Evolutionary conservation across 1,284 basidiomycete species (phyloP), one percentile per base, ranked within the genome.

Genomic region (Apiotrichum mycotoxinovorans): DNA sequence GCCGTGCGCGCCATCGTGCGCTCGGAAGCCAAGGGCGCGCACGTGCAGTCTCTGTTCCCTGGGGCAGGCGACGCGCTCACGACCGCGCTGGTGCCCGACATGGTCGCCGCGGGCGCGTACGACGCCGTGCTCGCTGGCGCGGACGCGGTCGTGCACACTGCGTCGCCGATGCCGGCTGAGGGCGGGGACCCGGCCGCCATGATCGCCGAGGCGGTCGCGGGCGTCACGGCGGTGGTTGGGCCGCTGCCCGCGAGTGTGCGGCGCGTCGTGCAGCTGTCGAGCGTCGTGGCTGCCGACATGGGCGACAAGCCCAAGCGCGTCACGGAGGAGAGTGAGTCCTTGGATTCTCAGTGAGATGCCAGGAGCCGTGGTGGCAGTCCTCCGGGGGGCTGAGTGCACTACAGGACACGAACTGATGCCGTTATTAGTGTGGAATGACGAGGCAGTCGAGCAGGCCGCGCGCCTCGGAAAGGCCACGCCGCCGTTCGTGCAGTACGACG

Each of bases 91-190:
- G 83, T 84, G 10, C 77, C 80, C 38, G 83, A 85, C 66, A 82
- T 85, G 64, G 80, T 79, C 23, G 76, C 79, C 73, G 80, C 82
- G 20, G 83, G 83, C 25, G 84, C 82, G 1, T 87, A 87, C 63
- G 84, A 87, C 66, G 81, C 84, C 45, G 84, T 83, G 1, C 84
- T 87, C 40, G 83, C 83, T 65, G 85, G 79, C 7, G 81, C 87
- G 5, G 83, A 85, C 63, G 85, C 79, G 2, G 82, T 87, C 17
- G 67, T 70, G 11, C 62, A 68, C 55, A 56, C 62, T 50, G 66
- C 66, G 4, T 62, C 59, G 17, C 61, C 61, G 8, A 35, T 60
- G 10, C 20, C 49, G 30, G 17, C 22, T 27, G 51, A 57, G 51
- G 35, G 51, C 1, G 51, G 47, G 38, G 34, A 38, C 22, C 43